These are phyloP conservation scores for Seiridium unicorne DNA, from an alignment of 2,329 filamentous ascomycete species.

Conservation along the genomic window DNA sequence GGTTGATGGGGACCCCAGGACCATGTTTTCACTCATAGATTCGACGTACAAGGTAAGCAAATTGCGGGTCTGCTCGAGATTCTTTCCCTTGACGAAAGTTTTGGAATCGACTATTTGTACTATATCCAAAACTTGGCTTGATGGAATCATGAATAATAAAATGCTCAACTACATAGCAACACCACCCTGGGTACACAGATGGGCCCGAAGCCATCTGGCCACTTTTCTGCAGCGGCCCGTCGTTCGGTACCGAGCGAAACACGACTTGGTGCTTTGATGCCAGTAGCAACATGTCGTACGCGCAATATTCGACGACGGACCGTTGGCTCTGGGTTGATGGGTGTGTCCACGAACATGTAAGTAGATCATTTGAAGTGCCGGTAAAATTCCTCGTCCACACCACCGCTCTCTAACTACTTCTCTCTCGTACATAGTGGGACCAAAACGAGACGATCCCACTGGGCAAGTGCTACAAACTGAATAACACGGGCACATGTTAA, in stretches of 20 bases:
- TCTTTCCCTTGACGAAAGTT: neutral
- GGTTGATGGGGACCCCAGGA: slow-evolving; percentile 35
- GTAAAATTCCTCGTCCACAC: neutral
- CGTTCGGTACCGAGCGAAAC: slow-evolving; percentile 29
- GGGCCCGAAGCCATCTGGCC: slow-evolving; percentile 35
- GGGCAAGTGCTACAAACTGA: slow-evolving; percentile 24
- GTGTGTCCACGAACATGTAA: slow-evolving; percentile 38
- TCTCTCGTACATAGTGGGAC: slow-evolving; percentile 27
- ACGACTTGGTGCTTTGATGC: slow-evolving; percentile 36
- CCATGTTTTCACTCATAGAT: slow-evolving; percentile 39
- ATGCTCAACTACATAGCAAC: slow-evolving; percentile 27
- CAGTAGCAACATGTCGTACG: slow-evolving; percentile 39
- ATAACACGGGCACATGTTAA: neutral
- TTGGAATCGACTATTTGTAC: neutral
- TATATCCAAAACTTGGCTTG: neutral
- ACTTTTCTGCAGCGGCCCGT: slow-evolving; percentile 34
- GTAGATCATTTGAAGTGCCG: slow-evolving; percentile 11
- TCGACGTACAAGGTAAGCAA: slow-evolving; percentile 30
- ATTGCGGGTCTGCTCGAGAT: neutral
- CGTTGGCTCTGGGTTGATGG: slow-evolving; percentile 38
- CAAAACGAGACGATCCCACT: slow-evolving; percentile 27
- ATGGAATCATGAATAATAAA: slow-evolving; percentile 5
- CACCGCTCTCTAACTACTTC: neutral
- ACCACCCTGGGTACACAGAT: slow-evolving; percentile 32
- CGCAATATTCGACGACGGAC: slow-evolving; percentile 33